These are phyloP conservation scores for Hemileia vastatrix DNA, from an alignment of 1,284 basidiomycete species.

Conservation along the genomic window DNA sequence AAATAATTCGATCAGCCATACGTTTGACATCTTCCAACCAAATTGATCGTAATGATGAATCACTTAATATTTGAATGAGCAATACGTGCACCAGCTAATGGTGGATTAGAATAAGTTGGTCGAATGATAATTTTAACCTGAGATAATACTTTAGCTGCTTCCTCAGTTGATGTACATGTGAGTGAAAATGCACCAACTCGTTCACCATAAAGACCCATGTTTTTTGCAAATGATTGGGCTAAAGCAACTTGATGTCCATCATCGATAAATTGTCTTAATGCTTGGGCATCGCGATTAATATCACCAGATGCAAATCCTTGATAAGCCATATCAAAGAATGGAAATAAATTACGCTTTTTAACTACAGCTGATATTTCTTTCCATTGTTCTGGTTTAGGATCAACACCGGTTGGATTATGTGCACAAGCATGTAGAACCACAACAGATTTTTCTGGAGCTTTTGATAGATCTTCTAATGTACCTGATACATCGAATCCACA, in stretches of 20 bases:
- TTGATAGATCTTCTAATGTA: slow-evolving; percentile 60
- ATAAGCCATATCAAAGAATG: slow-evolving; percentile 91
- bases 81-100: slow-evolving; percentile 78
- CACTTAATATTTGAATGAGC: too few species aligned
- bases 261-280: slow-evolving; percentile 40
- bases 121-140: slow-evolving; percentile 78
- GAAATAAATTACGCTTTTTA: slow-evolving; percentile 65
- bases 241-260: slow-evolving; percentile 41
- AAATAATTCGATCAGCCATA: slow-evolving; percentile 83
- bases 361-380: slow-evolving; percentile 65
- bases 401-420: slow-evolving; percentile 91
- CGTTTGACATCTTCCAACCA: slow-evolving; percentile 84
- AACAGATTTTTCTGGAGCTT: slow-evolving; percentile 61
- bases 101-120: slow-evolving; percentile 87
- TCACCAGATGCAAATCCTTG: slow-evolving; percentile 60
- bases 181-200: slow-evolving; percentile 41
- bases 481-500: slow-evolving; percentile 74
- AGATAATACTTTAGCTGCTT: slow-evolving; percentile 63
- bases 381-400: slow-evolving; percentile 85
- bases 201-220: slow-evolving; percentile 45
- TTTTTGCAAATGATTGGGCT: slow-evolving; percentile 43
- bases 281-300: slow-evolving; percentile 42
- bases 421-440: slow-evolving; percentile 88
- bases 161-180: too few species aligned
- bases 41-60: too few species aligned